Evolutionary conservation across 176 grass and related monocot species (phyloP), one percentile per base, ranked within the genome.

Genomic region (Musa troglodytarum): DNA sequence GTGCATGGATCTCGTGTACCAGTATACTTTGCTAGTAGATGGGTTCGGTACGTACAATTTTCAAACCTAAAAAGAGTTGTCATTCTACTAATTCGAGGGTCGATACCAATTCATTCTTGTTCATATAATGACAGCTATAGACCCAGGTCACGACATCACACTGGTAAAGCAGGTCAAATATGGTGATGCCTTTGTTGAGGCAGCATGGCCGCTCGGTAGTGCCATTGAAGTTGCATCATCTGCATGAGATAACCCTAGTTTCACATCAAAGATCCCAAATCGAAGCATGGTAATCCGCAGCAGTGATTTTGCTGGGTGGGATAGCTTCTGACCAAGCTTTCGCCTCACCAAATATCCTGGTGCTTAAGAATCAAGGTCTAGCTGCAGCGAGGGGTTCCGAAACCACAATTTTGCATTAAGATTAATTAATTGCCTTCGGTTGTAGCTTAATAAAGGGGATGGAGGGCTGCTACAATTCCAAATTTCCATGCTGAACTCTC

Each of bases 1-100:
- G 90, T 99, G 95, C 82, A 93, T 98, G 88, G 95, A 98, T 88
- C 90, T 98, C 55, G 95, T 93, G 49, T 98, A 98, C 88, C 95
- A 98, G 82, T 88, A 91, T 82, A 91, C 95, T 34, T 81, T 98
- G 78, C 88, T 98, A 78, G 95, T 98, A 23, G 90, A 98, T 85
- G 95, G 90, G 76, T 93, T 98, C 23, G 90, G 95, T 98, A 98
- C 78, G 76, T 50, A 63, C 53, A 76, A 57, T 64, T 80, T 56
- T 1, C 52, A 54, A 28, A 7, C 50, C 19, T 52, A 10, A 1
- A 9, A 1, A 23, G 8, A 12, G 9, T 55, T 74, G 11, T 14
- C 15, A 52, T 16, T 23, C 8, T 1, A 54, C 34, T 55, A 16
- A 10, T 28, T 54, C 52, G 12, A 15, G 3, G 29, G 74, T 74